phyloP scores from a whole-genome alignment of 2,329 filamentous ascomycete genomes.

The Paraphoma chrysanthemicola region DNA sequence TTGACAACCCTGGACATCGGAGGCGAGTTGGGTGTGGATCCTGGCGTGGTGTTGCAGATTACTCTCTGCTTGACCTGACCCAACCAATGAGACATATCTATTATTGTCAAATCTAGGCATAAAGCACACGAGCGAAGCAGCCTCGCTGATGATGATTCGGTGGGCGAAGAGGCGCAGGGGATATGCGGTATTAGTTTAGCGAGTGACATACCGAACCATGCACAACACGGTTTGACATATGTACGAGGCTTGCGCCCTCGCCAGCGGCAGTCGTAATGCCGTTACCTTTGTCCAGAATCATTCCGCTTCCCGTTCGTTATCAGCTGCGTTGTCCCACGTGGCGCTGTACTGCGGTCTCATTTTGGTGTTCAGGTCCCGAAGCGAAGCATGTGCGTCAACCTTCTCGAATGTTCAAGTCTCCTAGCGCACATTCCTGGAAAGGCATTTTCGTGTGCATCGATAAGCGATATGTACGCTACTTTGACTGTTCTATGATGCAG shows the following conservation, averaged over 20 bases:
- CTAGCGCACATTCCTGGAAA: no score
- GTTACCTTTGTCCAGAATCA: neutral
- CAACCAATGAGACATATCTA: neutral
- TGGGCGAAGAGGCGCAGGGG: neutral
- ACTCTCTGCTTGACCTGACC: neutral
- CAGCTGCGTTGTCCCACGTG: neutral
- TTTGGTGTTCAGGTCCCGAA: neutral
- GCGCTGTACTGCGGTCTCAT: neutral
- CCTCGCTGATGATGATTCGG: neutral
- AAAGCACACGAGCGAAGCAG: neutral
- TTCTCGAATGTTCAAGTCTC: neutral
- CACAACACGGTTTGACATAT: neutral
- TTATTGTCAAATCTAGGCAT: neutral
- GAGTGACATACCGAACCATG: slow-evolving; percentile 2
- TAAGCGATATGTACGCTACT: no score
- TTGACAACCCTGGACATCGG: neutral
- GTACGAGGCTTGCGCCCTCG: slow-evolving; percentile 3
- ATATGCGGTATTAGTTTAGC: neutral
- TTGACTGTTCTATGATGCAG: no score
- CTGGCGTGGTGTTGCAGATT: neutral
- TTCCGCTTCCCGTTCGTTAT: neutral
- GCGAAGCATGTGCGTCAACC: neutral
- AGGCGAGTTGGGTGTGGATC: neutral
- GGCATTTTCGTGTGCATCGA: no score
- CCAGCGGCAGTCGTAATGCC: neutral